Base-by-base conservation (phyloP, 768 basidiomycete genomes). In the Lactarius quietus region DNA sequence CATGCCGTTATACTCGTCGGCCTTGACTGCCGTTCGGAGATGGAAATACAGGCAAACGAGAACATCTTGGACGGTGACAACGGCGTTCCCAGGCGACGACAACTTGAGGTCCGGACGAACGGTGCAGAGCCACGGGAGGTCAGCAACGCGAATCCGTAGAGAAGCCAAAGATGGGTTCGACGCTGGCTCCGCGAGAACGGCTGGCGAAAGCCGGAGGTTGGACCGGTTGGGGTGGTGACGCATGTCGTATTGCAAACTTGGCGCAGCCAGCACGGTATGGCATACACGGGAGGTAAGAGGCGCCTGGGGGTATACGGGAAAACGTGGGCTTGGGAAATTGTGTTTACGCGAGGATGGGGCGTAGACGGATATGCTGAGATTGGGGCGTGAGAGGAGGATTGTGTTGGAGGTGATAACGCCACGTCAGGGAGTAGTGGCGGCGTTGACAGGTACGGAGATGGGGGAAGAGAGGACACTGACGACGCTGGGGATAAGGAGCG, bases 401-500 rank as follows among this genome's bases (percentile, higher is more conserved):
- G 48, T 1, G 20, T 3, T 36, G 65, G 65, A 23, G 65, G 43
- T 8, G 56, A 57, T 39, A 62, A 61, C 0, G 59, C 43, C 54
- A 33, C 59, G 54, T 57, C 38, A 12, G 54, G 60, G 48, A 66
- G 29, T 4, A 59, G 64, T 4, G 64, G 64, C 0, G 64, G 64
- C 14, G 64, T 65, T 18, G 64, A 65, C 3, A 61, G 65, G 8
- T 56, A 56, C 12, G 59, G 64, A 15, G 64, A 65, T n/a, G n/a
- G n/a, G n/a, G n/a, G n/a, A n/a, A n/a, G n/a, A n/a, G n/a, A n/a
- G n/a, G n/a, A n/a, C n/a, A n/a, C n/a, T n/a, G n/a, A n/a, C n/a
- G n/a, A n/a, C n/a, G n/a, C n/a, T n/a, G n/a, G n/a, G n/a, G n/a
- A n/a, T n/a, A n/a, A n/a, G n/a, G n/a, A n/a, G n/a, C n/a, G n/a